Evolutionary conservation across 2,329 filamentous ascomycete species (phyloP).

Genomic region (Rhytidhysteron rufulum): DNA sequence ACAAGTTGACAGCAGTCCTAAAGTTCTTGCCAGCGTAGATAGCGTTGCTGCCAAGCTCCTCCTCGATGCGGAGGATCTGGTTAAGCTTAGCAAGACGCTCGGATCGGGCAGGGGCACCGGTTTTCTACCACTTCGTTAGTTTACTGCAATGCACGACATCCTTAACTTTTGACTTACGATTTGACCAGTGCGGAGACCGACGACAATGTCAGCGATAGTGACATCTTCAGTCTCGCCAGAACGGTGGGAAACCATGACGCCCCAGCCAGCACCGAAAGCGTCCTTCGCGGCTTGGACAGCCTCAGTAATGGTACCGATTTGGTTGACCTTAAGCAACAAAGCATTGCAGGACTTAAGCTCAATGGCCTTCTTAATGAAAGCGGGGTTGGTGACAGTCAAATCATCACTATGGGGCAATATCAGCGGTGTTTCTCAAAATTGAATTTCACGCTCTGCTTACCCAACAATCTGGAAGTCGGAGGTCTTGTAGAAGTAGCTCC

Average conservation of each 20-base stretch:
- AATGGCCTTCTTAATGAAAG: conserved; percentile 99
- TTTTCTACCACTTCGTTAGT: conserved; percentile 56
- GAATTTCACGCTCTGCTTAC: conserved; percentile 30
- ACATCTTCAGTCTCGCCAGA: conserved; percentile 99
- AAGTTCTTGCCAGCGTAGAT: conserved; percentile 90
- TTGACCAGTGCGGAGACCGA: conserved; percentile 93
- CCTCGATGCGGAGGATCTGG: conserved; percentile 99
- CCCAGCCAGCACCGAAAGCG: conserved; percentile 92
- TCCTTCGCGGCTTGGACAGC: conserved; percentile 99
- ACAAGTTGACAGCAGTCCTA: conserved; percentile 80
- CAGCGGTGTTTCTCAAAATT: conserved; percentile 3
- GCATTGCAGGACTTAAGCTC: conserved; percentile 99
- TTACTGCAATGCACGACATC: too few species aligned
- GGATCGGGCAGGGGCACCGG: conserved; percentile 89
- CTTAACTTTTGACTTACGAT: conserved; percentile 51
- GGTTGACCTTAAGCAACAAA: conserved; percentile 99
- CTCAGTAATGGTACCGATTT: conserved; percentile 98
- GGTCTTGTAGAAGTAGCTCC: conserved; percentile 99
- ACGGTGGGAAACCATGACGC: conserved; percentile 99
- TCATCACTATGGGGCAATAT: conserved; percentile 62
- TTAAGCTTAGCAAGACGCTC: conserved; percentile 99
- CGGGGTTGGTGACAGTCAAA: conserved; percentile 97
- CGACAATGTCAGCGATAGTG: conserved; percentile 96
- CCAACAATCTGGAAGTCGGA: conserved; percentile 96
- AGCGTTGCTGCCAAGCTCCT: conserved; percentile 90